Conservation (phyloP, 768 basidiomycete species). For the Boletus subcaerulescens region DNA sequence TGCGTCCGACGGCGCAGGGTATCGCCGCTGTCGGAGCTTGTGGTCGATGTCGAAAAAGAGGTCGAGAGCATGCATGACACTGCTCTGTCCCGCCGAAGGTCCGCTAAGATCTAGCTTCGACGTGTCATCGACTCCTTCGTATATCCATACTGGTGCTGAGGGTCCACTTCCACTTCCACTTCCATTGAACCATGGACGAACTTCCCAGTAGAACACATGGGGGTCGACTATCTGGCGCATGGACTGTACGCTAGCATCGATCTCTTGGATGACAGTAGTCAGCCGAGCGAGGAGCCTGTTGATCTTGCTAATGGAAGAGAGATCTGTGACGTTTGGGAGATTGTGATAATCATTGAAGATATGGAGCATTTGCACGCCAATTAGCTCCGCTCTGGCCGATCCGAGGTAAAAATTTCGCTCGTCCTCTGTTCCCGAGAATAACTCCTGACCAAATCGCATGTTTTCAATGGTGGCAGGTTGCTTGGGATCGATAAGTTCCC, state of each 20-base stretch:
- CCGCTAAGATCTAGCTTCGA: conserved; percentile 70
- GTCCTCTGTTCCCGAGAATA: conserved; percentile 83
- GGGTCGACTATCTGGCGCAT: conserved; percentile 78
- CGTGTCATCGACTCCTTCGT: conserved; percentile 67
- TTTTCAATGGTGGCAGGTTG: conserved; percentile 67
- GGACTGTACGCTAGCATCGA: conserved; percentile 65
- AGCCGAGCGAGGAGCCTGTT: conserved; percentile 70
- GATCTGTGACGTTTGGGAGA: conserved; percentile 63
- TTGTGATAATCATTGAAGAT: conserved; percentile 86
- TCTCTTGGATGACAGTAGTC: conserved; percentile 64
- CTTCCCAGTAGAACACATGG: conserved; percentile 81
- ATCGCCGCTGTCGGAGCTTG: conserved; percentile 66
- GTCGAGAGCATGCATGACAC: conserved; percentile 82
- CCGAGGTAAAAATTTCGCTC: conserved; percentile 85
- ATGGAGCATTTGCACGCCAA: conserved; percentile 80
- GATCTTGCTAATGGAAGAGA: conserved; percentile 63
- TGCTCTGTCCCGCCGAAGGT: conserved; percentile 93
- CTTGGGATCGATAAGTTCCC: conserved; percentile 55
- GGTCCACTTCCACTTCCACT: conserved; percentile 68
- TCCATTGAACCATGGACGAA: conserved; percentile 92
- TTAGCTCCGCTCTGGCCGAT: conserved; percentile 82
- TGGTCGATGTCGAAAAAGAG: conserved; percentile 89
- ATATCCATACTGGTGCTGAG: conserved; percentile 60
- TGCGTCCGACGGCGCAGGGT: conserved; percentile 61
- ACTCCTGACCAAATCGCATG: conserved; percentile 59